phyloP scores from a whole-genome alignment of 805 yeast species.

The Kuraishia borneana region DNA sequence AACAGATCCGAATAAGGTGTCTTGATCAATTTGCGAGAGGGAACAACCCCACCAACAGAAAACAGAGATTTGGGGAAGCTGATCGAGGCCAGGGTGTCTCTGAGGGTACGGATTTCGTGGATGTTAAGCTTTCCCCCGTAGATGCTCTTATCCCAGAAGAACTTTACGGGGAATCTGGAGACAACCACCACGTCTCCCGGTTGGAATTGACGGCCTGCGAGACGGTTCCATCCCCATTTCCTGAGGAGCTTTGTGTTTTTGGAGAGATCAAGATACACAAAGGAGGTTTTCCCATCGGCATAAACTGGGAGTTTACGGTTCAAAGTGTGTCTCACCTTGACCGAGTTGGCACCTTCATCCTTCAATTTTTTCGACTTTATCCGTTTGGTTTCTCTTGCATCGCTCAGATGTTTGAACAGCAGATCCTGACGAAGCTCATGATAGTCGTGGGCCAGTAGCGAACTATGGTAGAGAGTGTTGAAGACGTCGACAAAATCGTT shows the following conservation, averaged over 20 bases:
- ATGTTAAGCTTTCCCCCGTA: conserved; percentile 25
- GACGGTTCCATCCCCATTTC: conserved; percentile 23
- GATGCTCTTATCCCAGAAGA: conserved; percentile 20
- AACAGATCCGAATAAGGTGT: conserved; percentile 30
- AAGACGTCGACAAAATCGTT: conserved; percentile 16
- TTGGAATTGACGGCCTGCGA: conserved; percentile 18
- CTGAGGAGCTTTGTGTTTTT: conserved; percentile 19
- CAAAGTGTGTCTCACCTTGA: conserved; percentile 34
- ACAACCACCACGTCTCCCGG: conserved; percentile 51
- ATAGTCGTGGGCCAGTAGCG: conserved; percentile 31
- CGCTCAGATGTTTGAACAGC: conserved; percentile 23
- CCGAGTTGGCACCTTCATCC: conserved; percentile 28
- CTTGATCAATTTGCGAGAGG: conserved; percentile 22
- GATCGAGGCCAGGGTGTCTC: conserved; percentile 27
- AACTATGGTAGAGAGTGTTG: conserved; percentile 9
- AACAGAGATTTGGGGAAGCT: conserved; percentile 16
- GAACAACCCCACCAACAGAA: conserved; percentile 5
- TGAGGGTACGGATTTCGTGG: conserved; percentile 13
- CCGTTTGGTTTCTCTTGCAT: conserved; percentile 28
- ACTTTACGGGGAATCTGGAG: conserved; percentile 19
- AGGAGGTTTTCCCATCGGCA: conserved; percentile 25
- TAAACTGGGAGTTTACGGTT: conserved; percentile 36
- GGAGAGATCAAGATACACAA: conserved; percentile 37
- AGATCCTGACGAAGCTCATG: conserved; percentile 29
- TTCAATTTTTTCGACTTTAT: conserved; percentile 31